phyloP scores from a whole-genome alignment of 257 asterid species.

The Solanum gandarillasii region DNA sequence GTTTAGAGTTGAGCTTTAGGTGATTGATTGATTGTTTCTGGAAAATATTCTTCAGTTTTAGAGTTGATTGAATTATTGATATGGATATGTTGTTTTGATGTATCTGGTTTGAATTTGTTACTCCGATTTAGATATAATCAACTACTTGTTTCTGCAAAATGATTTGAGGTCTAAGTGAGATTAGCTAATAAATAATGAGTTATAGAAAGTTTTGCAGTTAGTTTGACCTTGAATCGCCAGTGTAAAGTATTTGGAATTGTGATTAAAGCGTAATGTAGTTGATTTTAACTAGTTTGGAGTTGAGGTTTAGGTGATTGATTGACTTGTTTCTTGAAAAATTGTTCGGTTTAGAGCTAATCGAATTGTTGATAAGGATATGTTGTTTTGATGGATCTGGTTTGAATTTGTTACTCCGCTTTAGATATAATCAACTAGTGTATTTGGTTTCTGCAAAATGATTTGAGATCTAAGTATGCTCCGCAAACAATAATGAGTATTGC shows the following conservation, averaged over 20 bases:
- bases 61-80: neutral
- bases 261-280: neutral
- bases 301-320: neutral
- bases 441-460: neutral
- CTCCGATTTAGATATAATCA: neutral
- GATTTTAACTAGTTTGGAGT: neutral
- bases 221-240: neutral
- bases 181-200: neutral
- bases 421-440: neutral
- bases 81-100: neutral
- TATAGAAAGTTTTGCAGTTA: neutral
- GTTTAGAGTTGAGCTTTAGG: neutral
- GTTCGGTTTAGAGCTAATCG: neutral
- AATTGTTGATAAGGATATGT: neutral
- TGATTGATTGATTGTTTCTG: neutral
- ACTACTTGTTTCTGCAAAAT: neutral
- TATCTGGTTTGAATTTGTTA: neutral
- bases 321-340: neutral
- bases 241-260: neutral
- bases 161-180: neutral
- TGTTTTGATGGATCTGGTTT: neutral
- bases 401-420: neutral
- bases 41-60: neutral
- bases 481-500: neutral
- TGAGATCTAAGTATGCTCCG: neutral